A percentile compares a stretch with the other conserved stretches of the same genome.
Evolutionary conservation across 495 filamentous ascomycete species (phyloP).

Genomic region (Xylaria curta): DNA sequence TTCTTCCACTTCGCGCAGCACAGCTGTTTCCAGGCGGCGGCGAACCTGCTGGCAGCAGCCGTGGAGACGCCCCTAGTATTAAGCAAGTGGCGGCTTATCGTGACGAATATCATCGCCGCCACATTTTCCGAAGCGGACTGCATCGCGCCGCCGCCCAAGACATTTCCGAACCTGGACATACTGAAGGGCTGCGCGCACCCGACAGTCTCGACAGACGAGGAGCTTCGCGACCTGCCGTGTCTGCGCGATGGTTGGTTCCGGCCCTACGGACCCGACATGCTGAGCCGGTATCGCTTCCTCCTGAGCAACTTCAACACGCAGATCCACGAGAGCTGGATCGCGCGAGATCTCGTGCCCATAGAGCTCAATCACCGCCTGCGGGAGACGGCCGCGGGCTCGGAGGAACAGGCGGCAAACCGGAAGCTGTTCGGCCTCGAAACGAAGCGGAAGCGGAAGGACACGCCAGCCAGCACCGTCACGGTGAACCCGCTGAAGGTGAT

Average conservation of each 20-base stretch:
- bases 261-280: conserved; percentile 27
- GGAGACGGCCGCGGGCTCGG: conserved; percentile 7
- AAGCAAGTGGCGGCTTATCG: conserved; percentile 31
- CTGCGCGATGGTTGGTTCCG: conserved; percentile 30
- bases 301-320: conserved; percentile 30
- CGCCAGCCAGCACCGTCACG: conserved; percentile 9
- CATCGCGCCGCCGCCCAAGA: conserved; percentile 18
- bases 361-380: conserved; percentile 33
- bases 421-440: conserved; percentile 10
- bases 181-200: conserved; percentile 20
- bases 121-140: conserved; percentile 18
- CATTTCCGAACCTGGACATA: conserved; percentile 23
- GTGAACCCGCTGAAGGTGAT: conserved; percentile 31
- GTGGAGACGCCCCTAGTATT: conserved; percentile 22
- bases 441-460: conserved; percentile 13
- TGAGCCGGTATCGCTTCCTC: conserved; percentile 27
- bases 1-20: conserved; percentile 30
- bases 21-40: conserved; percentile 25
- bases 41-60: conserved; percentile 21
- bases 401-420: conserved; percentile 7
- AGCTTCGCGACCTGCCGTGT: conserved; percentile 20
- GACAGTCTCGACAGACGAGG: conserved; percentile 26
- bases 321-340: conserved; percentile 26
- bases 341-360: conserved; percentile 28
- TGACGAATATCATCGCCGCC: conserved; percentile 24